Evolutionary conservation across 108 stramenopile species (phyloP), one percentile per base, ranked within the genome.

Genomic region (Fragilariopsis cylindrus): DNA sequence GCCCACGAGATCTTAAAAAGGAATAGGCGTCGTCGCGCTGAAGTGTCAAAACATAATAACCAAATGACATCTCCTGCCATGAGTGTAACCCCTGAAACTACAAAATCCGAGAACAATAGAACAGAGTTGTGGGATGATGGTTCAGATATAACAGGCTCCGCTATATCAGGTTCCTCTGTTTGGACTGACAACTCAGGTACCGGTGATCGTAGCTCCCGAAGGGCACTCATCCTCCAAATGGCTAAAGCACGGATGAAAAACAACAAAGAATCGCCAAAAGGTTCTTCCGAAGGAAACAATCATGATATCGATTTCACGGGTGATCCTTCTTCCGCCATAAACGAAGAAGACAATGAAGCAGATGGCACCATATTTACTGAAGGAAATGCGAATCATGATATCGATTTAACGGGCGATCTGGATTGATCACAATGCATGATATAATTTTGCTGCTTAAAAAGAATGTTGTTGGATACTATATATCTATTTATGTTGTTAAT

Each of bases 181-280:
- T 86, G 82, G 81, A 88, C 87, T 2, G 87, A 91, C 47, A 65
- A 72, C 44, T 65, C 63, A 8, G 66, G 50, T 30, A 58, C 69
- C 9, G 62, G 40, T 9, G 91, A 92, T 57, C 71, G 76, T 16
- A 87, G 71, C 72, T 92, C 90, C 16, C 71, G 93, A 16, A 77
- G 93, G 45, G 91, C 89, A 11, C 77, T 94, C 1, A 94, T 94
- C 78, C 80, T 94, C 21, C 88, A 94, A 83, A 94, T 94, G 93
- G 93, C 93, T 43, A 94, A 92, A 83, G 89, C 90, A 13, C 81
- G 93, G 57, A 94, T 92, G 90, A 87, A 83, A 53, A 86, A 72
- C 71, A 81, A 84, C 57, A 66, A 55, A 44, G 69, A 70, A 6
- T 76, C 76, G 5, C 76, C 30, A 30, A 30, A 2, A 30, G 30